Evolutionary conservation across 75 land plant genomes (phyloP), one percentile per base, ranked within the genome.

Genomic region (Pinus albicaulis): DNA sequence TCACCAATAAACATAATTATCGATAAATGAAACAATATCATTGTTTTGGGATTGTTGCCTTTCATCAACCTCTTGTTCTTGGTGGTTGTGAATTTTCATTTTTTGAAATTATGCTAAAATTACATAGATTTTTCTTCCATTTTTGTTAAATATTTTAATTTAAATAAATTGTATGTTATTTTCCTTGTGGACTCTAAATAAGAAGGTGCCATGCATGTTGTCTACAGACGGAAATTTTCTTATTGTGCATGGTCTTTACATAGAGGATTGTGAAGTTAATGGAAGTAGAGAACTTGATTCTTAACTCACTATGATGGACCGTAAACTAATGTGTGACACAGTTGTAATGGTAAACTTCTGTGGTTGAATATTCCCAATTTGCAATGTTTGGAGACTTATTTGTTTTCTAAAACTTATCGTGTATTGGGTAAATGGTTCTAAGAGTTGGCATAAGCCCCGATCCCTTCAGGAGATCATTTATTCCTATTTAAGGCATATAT

Each of bases 341-440:
- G 38, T 17, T 16, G 0, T 64, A 64, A 28, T 16, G 17, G 28
- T 19, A 62, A 62, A 62, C 34, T 62, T 62, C 14, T 28, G 38
- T 64, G 68, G 68, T 63, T 63, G 66, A 63, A 63, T 15, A 28
- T 63, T 63, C 17, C 15, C 28, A 36, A 63, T 23, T 62, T 63
- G 66, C 36, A 63, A 62, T 25, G 65, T 26, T 19, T 25, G 28
- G 26, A 62, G 28, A 62, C 17, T 25, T 12, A 62, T 26, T 62
- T 60, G 3, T 34, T 2, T 44, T 7, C 48, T 44, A 44, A 8
- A 44, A 44, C 48, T 44, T 44, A 44, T 44, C 48, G 0, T 7
- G 48, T 44, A 44, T 44, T 44, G 48, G 48, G 6, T 44, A 44
- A 44, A 44, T 44, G 48, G 48, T 44, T 7, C 7, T 44, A 44